These are phyloP conservation scores for Coleophoma eucalyptorum DNA, from an alignment of 2,329 filamentous ascomycete species.

Conservation along the genomic window DNA sequence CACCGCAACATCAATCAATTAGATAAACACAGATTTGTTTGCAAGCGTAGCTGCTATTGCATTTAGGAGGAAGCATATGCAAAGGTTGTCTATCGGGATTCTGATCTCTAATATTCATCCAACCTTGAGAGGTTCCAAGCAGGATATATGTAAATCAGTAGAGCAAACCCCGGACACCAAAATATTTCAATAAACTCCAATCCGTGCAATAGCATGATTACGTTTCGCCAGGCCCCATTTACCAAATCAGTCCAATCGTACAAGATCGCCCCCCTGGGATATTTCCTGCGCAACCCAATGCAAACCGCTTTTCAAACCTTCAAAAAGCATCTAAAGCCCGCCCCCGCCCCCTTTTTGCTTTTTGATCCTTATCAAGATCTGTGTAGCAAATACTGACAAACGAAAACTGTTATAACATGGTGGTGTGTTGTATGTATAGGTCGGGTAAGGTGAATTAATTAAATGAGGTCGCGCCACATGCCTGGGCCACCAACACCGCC, in stretches of 20 bases:
- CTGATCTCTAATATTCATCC: background rate
- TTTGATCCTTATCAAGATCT: slow-evolving; percentile 1
- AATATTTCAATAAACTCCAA: slow-evolving; percentile 1
- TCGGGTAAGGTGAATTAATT: slow-evolving; percentile 8
- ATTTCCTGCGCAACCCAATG: background rate
- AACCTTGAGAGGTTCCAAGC: background rate
- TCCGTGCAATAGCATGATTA: slow-evolving; percentile 4
- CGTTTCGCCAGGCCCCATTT: background rate
- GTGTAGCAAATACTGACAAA: slow-evolving; percentile 21
- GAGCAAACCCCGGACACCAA: background rate
- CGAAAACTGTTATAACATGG: slow-evolving; percentile 29
- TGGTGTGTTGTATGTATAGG: slow-evolving; percentile 9
- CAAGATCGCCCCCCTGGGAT: slow-evolving; percentile 1
- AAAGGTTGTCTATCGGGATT: background rate
- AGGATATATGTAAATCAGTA: background rate
- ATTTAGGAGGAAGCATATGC: slow-evolving; percentile 3
- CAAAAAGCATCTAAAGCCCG: background rate
- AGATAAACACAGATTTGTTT: background rate
- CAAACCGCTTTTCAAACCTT: slow-evolving; percentile 1
- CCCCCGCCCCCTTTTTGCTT: background rate
- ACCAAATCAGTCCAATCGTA: slow-evolving; percentile 1
- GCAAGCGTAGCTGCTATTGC: slow-evolving; percentile 4
- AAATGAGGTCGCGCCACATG: slow-evolving; percentile 62
- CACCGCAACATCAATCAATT: no score
- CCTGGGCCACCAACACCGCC: slow-evolving; percentile 52